phyloP scores from a whole-genome alignment of 2,329 filamentous ascomycete species.

The Macroventuria anomochaeta region DNA sequence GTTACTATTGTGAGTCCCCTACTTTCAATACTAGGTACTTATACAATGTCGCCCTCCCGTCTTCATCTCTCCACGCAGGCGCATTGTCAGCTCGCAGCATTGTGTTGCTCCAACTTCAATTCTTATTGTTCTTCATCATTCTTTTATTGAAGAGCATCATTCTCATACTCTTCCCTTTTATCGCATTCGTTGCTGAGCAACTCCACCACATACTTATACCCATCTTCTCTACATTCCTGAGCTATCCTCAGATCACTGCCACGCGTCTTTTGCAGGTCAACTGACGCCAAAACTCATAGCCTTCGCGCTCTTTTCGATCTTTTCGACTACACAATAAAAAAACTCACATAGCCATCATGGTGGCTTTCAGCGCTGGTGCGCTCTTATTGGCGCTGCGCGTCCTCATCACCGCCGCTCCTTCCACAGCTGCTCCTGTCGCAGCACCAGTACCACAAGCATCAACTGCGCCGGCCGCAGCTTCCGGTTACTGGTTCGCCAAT shows the following conservation, averaged over 20 bases:
- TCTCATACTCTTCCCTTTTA: slow-evolving; percentile 21
- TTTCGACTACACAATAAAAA: slow-evolving; percentile 24
- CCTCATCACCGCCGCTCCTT: slow-evolving; percentile 40
- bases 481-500: slow-evolving; percentile 72
- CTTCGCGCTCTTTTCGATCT: slow-evolving; percentile 25
- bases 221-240: slow-evolving; percentile 19
- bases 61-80: slow-evolving; percentile 41
- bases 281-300: slow-evolving; percentile 36
- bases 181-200: slow-evolving; percentile 31
- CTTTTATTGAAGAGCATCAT: slow-evolving; percentile 33
- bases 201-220: slow-evolving; percentile 13
- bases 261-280: slow-evolving; percentile 38
- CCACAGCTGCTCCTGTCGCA: slow-evolving; percentile 37
- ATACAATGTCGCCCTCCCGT: slow-evolving; percentile 35
- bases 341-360: slow-evolving; percentile 43
- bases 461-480: slow-evolving; percentile 31
- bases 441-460: slow-evolving; percentile 23
- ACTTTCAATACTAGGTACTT: slow-evolving; percentile 36
- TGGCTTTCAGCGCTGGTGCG: slow-evolving; percentile 47
- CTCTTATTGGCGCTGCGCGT: slow-evolving; percentile 48
- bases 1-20: slow-evolving; percentile 40
- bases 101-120: slow-evolving; percentile 34
- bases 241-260: slow-evolving; percentile 15
- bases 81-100: slow-evolving; percentile 37
- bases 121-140: slow-evolving; percentile 43